Evolutionary conservation across 306 rosid genomes (phyloP).

Genomic region (Castanea crenata): DNA sequence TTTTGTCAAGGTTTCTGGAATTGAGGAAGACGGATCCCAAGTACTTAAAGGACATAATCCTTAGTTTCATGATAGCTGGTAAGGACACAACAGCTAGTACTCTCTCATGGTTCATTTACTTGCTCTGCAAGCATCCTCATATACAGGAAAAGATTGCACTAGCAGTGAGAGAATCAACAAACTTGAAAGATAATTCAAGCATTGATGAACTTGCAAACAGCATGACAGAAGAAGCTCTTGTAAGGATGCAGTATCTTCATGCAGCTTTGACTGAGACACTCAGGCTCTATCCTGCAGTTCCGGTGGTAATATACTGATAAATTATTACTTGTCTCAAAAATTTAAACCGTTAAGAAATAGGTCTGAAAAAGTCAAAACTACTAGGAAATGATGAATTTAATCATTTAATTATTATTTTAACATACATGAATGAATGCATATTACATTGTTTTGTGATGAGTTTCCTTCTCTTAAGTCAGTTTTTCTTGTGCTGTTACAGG

Average conservation of each 20-base stretch:
- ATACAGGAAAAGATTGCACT: constrained; percentile 58
- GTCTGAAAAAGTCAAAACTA: too few species aligned
- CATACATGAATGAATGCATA: not conserved
- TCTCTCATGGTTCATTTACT: constrained; percentile 69
- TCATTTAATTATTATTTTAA: too few species aligned
- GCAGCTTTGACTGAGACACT: constrained; percentile 80
- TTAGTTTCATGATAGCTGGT: constrained; percentile 65
- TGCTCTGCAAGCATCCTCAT: constrained; percentile 62
- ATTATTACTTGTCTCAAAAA: too few species aligned
- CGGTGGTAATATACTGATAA: constrained; percentile 43
- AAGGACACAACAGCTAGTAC: constrained; percentile 72
- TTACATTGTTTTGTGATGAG: not conserved
- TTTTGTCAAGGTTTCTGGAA: constrained; percentile 66
- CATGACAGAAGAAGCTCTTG: constrained; percentile 53
- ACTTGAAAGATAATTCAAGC: constrained; percentile 30
- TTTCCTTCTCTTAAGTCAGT: too few species aligned
- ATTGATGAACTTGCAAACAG: constrained; percentile 36
- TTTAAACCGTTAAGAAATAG: too few species aligned
- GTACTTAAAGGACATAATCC: constrained; percentile 61
- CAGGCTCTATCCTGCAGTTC: constrained; percentile 74
- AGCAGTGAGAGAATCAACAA: constrained; percentile 55
- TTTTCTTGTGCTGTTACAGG: constrained; percentile 32
- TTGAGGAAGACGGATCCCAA: constrained; percentile 31
- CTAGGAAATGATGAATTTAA: too few species aligned
- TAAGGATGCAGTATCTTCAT: constrained; percentile 69